phyloP scores from a whole-genome alignment of 2,329 filamentous ascomycete genomes.

The Tolypocladium cylindrosporum region DNA sequence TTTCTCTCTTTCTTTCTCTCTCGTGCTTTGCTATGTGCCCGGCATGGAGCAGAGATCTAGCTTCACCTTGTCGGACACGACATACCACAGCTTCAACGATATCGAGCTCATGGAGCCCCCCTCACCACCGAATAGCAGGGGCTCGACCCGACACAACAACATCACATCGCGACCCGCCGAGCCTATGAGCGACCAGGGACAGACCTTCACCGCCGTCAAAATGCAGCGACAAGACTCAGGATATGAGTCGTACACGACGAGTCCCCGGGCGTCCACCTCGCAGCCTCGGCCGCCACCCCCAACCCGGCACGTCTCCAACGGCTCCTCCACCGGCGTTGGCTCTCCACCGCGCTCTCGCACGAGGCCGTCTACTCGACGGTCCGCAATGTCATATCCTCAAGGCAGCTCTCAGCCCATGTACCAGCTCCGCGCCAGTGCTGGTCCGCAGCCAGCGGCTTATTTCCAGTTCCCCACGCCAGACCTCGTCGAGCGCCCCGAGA shows the following conservation, averaged over 20 bases:
- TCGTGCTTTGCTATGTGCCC: not conserved
- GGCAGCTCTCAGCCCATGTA: conserved; percentile 21
- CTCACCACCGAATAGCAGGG: conserved; percentile 3
- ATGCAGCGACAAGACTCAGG: conserved; percentile 50
- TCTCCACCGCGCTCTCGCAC: conserved; percentile 21
- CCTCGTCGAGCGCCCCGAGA: conserved; percentile 17
- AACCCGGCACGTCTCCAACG: conserved; percentile 23
- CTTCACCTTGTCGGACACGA: conserved; percentile 29
- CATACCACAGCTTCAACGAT: conserved; percentile 46
- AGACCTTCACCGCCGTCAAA: conserved; percentile 20
- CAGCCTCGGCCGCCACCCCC: conserved; percentile 17
- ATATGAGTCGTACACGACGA: conserved; percentile 39
- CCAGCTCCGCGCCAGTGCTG: conserved; percentile 22
- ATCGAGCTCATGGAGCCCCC: conserved; percentile 35
- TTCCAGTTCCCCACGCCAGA: conserved; percentile 41
- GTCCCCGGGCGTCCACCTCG: conserved; percentile 27
- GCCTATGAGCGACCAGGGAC: not conserved
- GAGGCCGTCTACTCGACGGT: conserved; percentile 31
- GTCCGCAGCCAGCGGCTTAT: conserved; percentile 26
- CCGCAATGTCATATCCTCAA: conserved; percentile 24
- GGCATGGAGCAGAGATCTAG: conserved; percentile 16
- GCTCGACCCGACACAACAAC: conserved; percentile 1
- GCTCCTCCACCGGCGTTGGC: conserved; percentile 13
- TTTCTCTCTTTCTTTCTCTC: no score
- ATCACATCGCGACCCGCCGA: conserved; percentile 1